A percentile compares a stretch with the other conserved stretches of the same genome.
Evolutionary conservation across 306 rosid species (phyloP).

Genomic region (Prunus padus): DNA sequence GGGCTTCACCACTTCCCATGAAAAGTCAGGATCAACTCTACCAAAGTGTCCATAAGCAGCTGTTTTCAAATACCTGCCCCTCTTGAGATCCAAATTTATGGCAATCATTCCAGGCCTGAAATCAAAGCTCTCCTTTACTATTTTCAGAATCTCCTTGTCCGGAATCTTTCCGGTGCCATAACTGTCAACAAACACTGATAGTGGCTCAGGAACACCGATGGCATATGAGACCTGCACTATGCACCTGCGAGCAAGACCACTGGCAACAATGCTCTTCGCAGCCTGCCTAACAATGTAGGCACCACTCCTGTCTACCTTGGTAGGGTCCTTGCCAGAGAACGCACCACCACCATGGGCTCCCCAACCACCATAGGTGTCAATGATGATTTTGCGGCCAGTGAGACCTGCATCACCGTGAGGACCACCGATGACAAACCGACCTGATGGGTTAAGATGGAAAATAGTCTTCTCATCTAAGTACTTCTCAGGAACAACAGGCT

Average conservation of each 20-base stretch:
- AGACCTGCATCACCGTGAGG: slow-evolving; percentile 72
- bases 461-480: slow-evolving; percentile 67
- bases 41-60: slow-evolving; percentile 77
- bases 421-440: slow-evolving; percentile 68
- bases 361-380: slow-evolving; percentile 72
- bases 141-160: slow-evolving; percentile 56
- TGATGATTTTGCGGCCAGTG: slow-evolving; percentile 58
- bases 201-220: slow-evolving; percentile 58
- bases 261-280: slow-evolving; percentile 67
- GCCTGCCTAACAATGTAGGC: slow-evolving; percentile 71
- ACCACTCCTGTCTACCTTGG: slow-evolving; percentile 67
- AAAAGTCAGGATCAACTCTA: slow-evolving; percentile 59
- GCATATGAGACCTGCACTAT: slow-evolving; percentile 70
- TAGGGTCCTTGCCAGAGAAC: slow-evolving; percentile 64
- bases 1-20: slow-evolving; percentile 65
- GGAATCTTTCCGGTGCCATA: slow-evolving; percentile 60
- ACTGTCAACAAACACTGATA: slow-evolving; percentile 60
- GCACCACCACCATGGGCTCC: slow-evolving; percentile 81
- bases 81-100: slow-evolving; percentile 52
- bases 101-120: slow-evolving; percentile 71
- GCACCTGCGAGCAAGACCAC: slow-evolving; percentile 59
- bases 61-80: slow-evolving; percentile 66
- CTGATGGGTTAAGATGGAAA: slow-evolving; percentile 65
- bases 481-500: slow-evolving; percentile 57
- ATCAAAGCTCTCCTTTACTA: slow-evolving; percentile 62